Base-by-base conservation (phyloP, 768 basidiomycete genomes). In the Phylloporus sp. region DNA sequence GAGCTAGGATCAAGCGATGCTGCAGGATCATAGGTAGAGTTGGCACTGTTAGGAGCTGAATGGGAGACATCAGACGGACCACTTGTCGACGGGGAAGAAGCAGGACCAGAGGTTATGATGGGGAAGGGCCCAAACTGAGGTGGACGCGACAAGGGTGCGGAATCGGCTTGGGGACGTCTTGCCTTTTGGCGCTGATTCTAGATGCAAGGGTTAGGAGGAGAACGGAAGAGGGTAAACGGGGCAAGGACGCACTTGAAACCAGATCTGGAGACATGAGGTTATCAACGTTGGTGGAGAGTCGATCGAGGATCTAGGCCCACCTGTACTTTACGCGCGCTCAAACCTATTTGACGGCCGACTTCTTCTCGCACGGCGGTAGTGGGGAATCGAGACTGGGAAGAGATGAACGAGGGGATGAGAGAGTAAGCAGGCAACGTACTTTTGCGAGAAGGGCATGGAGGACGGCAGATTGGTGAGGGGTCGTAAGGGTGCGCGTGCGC, bases 161-260 rank as follows among this genome's bases (percentile, higher is more conserved):
- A 76, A 52, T 85, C 82, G 53, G 75, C 78, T 47, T 82, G 82
- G 20, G 89, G 88, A 32, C 86, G 84, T 60, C 88, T 78, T 12
- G 88, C 87, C 65, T 92, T 92, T 73, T 92, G 90, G 55, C 89
- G 82, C 65, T 92, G 89, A 67, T 92, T 92, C 90, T 91, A 58
- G 47, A 55, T 45, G 49, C 24, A 22, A 28, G 42, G 47, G 51
- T 53, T 22, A 60, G 52, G 36, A 50, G 39, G 46, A 18, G 28
- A 47, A 40, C 6, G 46, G 49, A 23, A 47, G 26, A 27, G 7
- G n/a, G 28, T 10, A 20, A 20, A 15, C 7, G n/a, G 47, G 23
- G 26, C 5, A 12, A 45, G 54, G 2, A 57, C 58, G 18, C 11
- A 88, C 89, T 79, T 91, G 90, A 71, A 92, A 92, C 90, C 90